phyloP scores from a whole-genome alignment of 768 basidiomycete genomes.

The Xerocomellus intermedius region DNA sequence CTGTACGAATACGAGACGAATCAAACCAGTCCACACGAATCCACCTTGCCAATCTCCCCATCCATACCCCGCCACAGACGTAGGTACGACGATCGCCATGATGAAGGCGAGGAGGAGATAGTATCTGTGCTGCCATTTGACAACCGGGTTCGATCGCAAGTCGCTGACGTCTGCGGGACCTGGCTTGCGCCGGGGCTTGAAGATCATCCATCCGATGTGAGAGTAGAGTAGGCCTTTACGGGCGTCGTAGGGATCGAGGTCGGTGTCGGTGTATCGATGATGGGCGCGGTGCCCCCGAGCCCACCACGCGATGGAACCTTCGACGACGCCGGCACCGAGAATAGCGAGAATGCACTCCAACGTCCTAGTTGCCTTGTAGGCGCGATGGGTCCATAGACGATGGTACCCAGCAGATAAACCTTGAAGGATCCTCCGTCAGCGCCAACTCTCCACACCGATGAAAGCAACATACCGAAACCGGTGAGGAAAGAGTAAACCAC shows the following conservation, averaged over 20 bases:
- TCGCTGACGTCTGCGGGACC: conserved; percentile 87
- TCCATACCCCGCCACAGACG: conserved; percentile 27
- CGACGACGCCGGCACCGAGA: conserved; percentile 83
- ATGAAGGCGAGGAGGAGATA: conserved; percentile 64
- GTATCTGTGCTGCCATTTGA: conserved; percentile 81
- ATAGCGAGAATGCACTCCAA: conserved; percentile 82
- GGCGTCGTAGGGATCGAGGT: conserved; percentile 90
- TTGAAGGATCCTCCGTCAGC: conserved; percentile 16
- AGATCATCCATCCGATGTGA: conserved; percentile 85
- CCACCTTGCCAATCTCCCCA: conserved; percentile 27
- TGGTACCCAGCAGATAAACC: conserved; percentile 91
- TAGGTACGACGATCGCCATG: conserved; percentile 71
- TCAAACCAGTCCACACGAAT: conserved; percentile 38
- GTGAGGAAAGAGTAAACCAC: conserved; percentile 57
- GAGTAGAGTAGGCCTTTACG: conserved; percentile 82
- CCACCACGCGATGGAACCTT: conserved; percentile 98
- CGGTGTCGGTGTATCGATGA: conserved; percentile 93
- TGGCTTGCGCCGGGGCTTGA: conserved; percentile 82
- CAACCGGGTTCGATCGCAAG: conserved; percentile 69
- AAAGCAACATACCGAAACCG: conserved; percentile 60
- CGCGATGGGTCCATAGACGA: conserved; percentile 89
- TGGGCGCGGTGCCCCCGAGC: conserved; percentile 91
- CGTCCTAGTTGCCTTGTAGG: conserved; percentile 84
- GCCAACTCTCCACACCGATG: background rate
- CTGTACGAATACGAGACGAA: conserved; percentile 72